Evolutionary conservation across 352 stramenopile species (phyloP), one percentile per base, ranked within the genome.

Genomic region (Globisporangium perplexum): DNA sequence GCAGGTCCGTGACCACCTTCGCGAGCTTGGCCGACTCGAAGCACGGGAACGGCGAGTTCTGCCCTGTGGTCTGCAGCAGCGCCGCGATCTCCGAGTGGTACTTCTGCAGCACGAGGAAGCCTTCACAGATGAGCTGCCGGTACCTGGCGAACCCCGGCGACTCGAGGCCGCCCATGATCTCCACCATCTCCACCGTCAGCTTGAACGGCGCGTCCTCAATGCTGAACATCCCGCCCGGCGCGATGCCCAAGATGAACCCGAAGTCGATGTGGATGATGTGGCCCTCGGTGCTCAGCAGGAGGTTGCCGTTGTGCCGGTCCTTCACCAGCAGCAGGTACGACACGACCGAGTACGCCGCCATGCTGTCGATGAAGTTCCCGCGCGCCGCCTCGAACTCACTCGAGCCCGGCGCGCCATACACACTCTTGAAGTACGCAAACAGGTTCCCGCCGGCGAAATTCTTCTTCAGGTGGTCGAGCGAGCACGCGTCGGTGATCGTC

Each of bases 231-330:
- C 97, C 93, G 47, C 96, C 97, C 14, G 96, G 96, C n/a, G 90
- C 95, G 69, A 97, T 98, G 15, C 94, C 95, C 53, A 99, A 85
- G 39, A 98, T 96, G 70, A 99, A 99, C 11, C 97, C 97, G 74
- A 99, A 99, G 66, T 99, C 97, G 65, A 99, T 99, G 74, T 99
- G 95, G 59, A 99, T 96, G 36, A 99, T 74, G 60, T 97, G 93
- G 7, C 97, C 96, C 36, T 93, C 74, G 4, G 82, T 93, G 66
- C 97, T 95, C 49, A 99, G 90, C 76, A 99, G 88, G 28, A 99
- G 97, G 70, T 99, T 98, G 18, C 96, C 97, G 59, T 99, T 99
- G 86, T 99, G 97, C 1, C 96, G 86, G 71, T 99, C 97, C 67
- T 99, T 99, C 47, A 99, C 72, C 43, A 97, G 72, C 18, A 99